These are phyloP conservation scores for Penicillium mononematosum DNA, from an alignment of 495 filamentous ascomycete genomes.

Conservation along the genomic window DNA sequence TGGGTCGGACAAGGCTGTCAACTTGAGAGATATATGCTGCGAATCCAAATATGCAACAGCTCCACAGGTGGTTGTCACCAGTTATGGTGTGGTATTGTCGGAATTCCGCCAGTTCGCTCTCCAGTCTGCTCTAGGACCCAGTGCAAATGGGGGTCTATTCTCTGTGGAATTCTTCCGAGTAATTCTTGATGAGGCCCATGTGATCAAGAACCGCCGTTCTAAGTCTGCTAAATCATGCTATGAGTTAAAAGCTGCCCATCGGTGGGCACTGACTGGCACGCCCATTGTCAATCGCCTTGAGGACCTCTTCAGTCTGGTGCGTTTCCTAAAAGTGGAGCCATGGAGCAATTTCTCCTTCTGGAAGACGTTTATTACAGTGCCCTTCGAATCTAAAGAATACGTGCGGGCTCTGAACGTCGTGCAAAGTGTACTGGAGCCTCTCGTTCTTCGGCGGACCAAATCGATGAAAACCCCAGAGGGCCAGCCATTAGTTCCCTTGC, in stretches of 20 bases:
- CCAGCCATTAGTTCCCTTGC: conserved; percentile 78
- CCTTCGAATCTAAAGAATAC: conserved; percentile 93
- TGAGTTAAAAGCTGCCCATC: conserved; percentile 76
- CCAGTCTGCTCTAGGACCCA: conserved; percentile 52
- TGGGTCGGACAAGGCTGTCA: conserved; percentile 73
- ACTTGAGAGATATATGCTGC: conserved; percentile 75
- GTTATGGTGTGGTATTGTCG: conserved; percentile 87
- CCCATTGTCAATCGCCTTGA: conserved; percentile 96
- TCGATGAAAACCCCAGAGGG: conserved; percentile 97
- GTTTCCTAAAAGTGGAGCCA: conserved; percentile 89
- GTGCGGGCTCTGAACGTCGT: conserved; percentile 93
- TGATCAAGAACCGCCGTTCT: conserved; percentile 84
- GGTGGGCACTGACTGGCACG: conserved; percentile 93
- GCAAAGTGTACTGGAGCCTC: conserved; percentile 90
- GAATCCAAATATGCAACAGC: conserved; percentile 67
- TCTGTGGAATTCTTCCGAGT: conserved; percentile 90
- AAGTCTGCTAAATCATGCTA: conserved; percentile 95
- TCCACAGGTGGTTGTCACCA: conserved; percentile 91
- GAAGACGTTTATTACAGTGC: conserved; percentile 97
- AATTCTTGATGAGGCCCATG: conserved; percentile 93
- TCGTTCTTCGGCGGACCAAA: conserved; percentile 94
- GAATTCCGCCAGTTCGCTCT: conserved; percentile 74
- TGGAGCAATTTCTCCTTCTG: conserved; percentile 99
- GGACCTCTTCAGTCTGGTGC: conserved; percentile 92
- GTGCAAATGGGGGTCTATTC: conserved; percentile 71